Base-by-base conservation (phyloP, 1,139 yeast species). In the Keqinozyma sinolaborantium region DNA sequence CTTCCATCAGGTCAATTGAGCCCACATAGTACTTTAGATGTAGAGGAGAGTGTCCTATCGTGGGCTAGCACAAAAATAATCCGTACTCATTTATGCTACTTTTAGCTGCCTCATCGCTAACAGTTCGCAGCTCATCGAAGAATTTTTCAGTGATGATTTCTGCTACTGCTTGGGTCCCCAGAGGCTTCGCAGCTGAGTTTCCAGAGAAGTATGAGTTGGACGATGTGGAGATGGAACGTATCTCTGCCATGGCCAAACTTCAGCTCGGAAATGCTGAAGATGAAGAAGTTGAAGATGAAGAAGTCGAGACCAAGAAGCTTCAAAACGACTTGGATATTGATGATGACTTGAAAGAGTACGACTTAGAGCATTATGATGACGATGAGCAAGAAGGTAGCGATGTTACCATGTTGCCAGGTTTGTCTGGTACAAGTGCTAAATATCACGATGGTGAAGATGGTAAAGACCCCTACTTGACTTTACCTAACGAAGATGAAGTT, bases 91-190 rank as follows among this genome's bases (percentile, higher is more conserved):
- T n/a, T n/a, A n/a, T n/a, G n/a, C n/a, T n/a, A n/a, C n/a, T n/a
- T n/a, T n/a, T n/a, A n/a, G n/a, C n/a, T 7, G 21, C 9, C 21
- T 18, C 21, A 18, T 18, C 9, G 7, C 10, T 18, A 16, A 8
- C 6, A 7, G 5, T 24, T 12, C 14, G 15, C 27, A 25, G 12
- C 28, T 26, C 28, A 26, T 26, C 30, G 33, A 34, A 37, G 31
- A 34, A 29, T 28, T 32, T 25, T 18, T 18, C 21, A 21, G 23
- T 26, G 24, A 88, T 94, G 95, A 82, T 92, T 44, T 88, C 98
- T 30, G 83, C 97, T 20, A 82, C 94, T 31, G 67, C 83, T 31
- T 92, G 98, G 97, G 96, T 92, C 21, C 97, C 97, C 30, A 77
- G 96, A 51, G 99, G 99, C 8, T 84, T 74, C 56, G 95, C 98